A percentile compares a stretch with the other conserved stretches of the same genome.
phyloP scores from a whole-genome alignment of 2,329 filamentous ascomycete species.

The Westerdykella aurantiaca region DNA sequence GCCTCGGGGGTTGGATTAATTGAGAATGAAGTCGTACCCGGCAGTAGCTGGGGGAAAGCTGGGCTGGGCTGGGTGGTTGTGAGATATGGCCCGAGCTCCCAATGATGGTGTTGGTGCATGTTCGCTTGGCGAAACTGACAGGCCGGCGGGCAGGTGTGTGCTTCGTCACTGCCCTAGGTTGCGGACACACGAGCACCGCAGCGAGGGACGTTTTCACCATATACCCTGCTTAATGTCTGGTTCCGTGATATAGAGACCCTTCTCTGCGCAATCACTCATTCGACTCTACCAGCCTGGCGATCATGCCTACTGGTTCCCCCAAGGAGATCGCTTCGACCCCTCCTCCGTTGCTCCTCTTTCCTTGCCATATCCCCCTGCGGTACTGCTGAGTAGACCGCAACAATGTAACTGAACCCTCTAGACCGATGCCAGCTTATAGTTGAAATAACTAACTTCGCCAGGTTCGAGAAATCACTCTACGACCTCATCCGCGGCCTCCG shows the following conservation, averaged over 20 bases:
- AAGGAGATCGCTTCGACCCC: conserved; percentile 24
- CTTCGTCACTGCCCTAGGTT: background rate
- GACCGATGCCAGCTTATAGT: no score
- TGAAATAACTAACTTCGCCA: conserved; percentile 36
- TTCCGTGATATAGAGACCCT: background rate
- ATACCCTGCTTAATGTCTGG: no score
- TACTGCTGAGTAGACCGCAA: no score
- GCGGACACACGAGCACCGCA: background rate
- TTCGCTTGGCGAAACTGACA: conserved; percentile 15
- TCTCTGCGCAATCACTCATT: conserved; percentile 1
- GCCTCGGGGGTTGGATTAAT: background rate
- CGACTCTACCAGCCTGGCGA: conserved; percentile 21
- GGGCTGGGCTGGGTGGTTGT: conserved; percentile 5
- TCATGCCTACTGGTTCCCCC: conserved; percentile 28
- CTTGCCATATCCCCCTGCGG: conserved; percentile 1
- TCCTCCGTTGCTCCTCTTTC: conserved; percentile 16
- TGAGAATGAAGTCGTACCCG: background rate
- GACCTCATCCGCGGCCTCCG: conserved; percentile 96
- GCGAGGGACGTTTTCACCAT: no score
- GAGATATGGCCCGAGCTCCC: conserved; percentile 6
- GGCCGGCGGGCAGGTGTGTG: conserved; percentile 9
- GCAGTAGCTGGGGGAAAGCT: background rate
- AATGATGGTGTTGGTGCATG: background rate
- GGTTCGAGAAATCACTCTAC: conserved; percentile 99
- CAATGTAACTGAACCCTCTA: no score